phyloP scores from a whole-genome alignment of 352 stramenopile species.

The Phytophthora sojae region DNA sequence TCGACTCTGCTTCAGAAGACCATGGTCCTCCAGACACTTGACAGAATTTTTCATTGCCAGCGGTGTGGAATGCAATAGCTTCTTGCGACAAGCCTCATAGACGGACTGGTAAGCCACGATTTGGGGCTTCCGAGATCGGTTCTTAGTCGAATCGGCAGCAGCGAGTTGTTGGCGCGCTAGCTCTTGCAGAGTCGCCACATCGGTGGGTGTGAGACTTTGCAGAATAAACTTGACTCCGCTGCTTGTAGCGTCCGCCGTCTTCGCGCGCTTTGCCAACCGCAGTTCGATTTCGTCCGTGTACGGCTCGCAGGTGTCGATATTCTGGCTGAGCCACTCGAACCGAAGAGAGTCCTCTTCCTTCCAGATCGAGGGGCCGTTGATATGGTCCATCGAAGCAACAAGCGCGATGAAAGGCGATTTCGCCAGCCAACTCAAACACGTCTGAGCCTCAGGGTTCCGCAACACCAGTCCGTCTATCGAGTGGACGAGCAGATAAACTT shows the following conservation, averaged over 20 bases:
- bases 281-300: constrained; percentile 62
- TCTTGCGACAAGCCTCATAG: constrained; percentile 59
- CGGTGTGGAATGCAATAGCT: constrained; percentile 56
- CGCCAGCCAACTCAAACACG: constrained; percentile 60
- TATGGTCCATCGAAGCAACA: constrained; percentile 62
- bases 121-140: constrained; percentile 16
- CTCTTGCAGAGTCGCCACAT: constrained; percentile 58
- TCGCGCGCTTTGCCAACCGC: constrained; percentile 35
- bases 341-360: constrained; percentile 59
- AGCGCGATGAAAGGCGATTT: constrained; percentile 51
- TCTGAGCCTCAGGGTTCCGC: constrained; percentile 54
- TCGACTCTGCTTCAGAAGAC: constrained; percentile 49
- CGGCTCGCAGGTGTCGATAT: constrained; percentile 48
- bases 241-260: constrained; percentile 39
- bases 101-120: constrained; percentile 54
- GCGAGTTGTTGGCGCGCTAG: constrained; percentile 52
- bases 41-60: constrained; percentile 73
- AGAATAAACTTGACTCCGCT: constrained; percentile 71
- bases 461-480: constrained; percentile 61
- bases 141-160: constrained; percentile 9
- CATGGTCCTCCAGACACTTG: constrained; percentile 69
- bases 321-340: constrained; percentile 61
- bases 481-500: constrained; percentile 58
- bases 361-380: constrained; percentile 64
- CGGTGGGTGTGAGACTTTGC: constrained; percentile 66